Conservation (phyloP, 2,329 filamentous ascomycete genomes). For the Fusarium praegraminearum region DNA sequence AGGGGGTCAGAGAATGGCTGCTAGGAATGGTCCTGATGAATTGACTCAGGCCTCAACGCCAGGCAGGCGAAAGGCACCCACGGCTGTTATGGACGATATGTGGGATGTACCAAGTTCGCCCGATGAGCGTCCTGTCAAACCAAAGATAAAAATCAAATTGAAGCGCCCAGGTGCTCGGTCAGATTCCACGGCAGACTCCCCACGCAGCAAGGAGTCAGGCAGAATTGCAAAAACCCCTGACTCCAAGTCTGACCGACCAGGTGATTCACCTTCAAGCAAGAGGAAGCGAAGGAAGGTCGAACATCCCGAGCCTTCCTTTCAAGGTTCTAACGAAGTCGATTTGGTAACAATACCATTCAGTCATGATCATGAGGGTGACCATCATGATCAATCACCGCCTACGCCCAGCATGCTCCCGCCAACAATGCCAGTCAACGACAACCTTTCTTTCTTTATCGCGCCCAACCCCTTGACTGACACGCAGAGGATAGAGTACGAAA, state of each 20-base stretch:
- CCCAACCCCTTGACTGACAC: slow-evolving; percentile 53
- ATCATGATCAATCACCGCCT: slow-evolving; percentile 13
- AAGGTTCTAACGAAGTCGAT: slow-evolving; percentile 44
- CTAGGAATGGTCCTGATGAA: slow-evolving; percentile 37
- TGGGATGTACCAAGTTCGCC: slow-evolving; percentile 63
- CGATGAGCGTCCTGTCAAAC: slow-evolving; percentile 35
- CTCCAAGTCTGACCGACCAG: background rate
- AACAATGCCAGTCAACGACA: slow-evolving; percentile 45
- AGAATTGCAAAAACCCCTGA: background rate
- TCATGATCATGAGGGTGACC: slow-evolving; percentile 29
- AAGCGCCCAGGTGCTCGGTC: slow-evolving; percentile 26
- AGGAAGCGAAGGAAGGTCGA: slow-evolving; percentile 45
- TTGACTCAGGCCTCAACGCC: slow-evolving; percentile 53
- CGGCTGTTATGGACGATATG: slow-evolving; percentile 48
- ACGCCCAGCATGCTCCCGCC: slow-evolving; percentile 48
- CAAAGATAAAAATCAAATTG: slow-evolving; percentile 31
- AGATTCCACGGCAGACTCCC: background rate
- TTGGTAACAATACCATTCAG: slow-evolving; percentile 45
- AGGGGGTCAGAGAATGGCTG: slow-evolving; percentile 23
- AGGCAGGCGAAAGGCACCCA: slow-evolving; percentile 44
- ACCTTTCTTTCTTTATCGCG: slow-evolving; percentile 52
- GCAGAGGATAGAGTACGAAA: slow-evolving; percentile 55
- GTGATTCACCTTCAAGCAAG: slow-evolving; percentile 13
- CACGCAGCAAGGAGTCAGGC: background rate
- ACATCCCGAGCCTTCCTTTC: slow-evolving; percentile 20